A percentile compares a stretch with the other conserved stretches of the same genome.
phyloP scores from a whole-genome alignment of 1,284 basidiomycete species.

The Apiotrichum montevideense region DNA sequence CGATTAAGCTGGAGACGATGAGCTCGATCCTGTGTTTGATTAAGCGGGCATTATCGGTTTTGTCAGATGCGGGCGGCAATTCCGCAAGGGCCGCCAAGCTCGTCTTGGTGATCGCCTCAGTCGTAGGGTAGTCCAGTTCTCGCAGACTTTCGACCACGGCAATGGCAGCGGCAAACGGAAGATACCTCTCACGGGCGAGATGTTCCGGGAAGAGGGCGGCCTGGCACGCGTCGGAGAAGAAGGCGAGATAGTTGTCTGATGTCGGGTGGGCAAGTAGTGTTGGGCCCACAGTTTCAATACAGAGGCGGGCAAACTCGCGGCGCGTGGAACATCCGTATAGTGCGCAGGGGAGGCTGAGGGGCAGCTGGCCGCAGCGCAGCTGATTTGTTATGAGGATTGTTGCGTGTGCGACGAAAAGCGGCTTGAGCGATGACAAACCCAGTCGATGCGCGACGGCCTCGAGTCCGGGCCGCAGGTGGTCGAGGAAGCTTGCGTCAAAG shows the following conservation, averaged over 20 bases:
- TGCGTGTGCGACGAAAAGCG: constrained; percentile 72
- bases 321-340: constrained; percentile 47
- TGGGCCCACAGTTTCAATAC: constrained; percentile 19
- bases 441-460: constrained; percentile 60
- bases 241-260: constrained; percentile 3
- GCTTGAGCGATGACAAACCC: constrained; percentile 60
- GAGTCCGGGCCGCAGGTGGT: constrained; percentile 63
- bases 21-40: constrained; percentile 9
- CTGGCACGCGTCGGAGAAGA: constrained; percentile 26
- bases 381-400: constrained; percentile 56
- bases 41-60: background rate
- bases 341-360: constrained; percentile 61
- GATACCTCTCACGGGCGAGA: constrained; percentile 12
- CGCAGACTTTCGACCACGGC: constrained; percentile 6
- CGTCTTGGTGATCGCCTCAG: background rate
- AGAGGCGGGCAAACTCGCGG: constrained; percentile 22
- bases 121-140: background rate
- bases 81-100: background rate
- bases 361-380: constrained; percentile 48
- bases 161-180: constrained; percentile 24
- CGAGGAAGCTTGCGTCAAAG: constrained; percentile 50
- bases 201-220: constrained; percentile 15
- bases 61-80: background rate
- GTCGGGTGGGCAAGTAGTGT: constrained; percentile 7
- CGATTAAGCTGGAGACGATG: constrained; percentile 22